Conservation (phyloP, 306 rosid genomes). For the Acacia confusa region DNA sequence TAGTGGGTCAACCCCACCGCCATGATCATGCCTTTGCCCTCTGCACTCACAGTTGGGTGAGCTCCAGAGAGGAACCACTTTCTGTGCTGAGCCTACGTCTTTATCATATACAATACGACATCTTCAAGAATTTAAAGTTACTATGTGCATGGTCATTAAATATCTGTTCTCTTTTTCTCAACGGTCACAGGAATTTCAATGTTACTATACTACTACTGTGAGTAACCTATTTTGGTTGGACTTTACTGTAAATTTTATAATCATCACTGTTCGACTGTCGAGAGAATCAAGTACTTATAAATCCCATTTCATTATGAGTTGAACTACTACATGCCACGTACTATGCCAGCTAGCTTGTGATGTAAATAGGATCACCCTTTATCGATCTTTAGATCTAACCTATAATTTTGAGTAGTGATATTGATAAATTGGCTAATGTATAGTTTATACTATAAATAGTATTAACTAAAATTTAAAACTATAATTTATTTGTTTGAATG, state of each 20-base stretch:
- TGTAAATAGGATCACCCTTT: too few species aligned
- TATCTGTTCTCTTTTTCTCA: background rate
- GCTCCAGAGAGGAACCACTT: background rate
- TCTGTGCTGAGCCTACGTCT: background rate
- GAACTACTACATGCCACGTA: too few species aligned
- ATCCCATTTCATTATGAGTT: background rate
- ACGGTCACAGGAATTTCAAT: background rate
- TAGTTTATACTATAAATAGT: background rate
- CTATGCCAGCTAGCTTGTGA: too few species aligned
- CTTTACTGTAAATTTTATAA: background rate
- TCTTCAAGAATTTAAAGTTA: background rate
- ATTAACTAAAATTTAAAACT: background rate
- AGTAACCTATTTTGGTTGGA: background rate
- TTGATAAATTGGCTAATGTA: background rate
- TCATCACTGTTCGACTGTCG: background rate
- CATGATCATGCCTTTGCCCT: background rate
- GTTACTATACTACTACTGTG: background rate
- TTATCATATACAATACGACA: background rate
- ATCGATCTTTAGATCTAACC: too few species aligned
- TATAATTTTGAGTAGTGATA: too few species aligned
- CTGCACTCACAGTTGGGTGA: background rate
- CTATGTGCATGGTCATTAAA: background rate
- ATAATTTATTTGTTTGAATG: background rate
- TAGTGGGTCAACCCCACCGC: conserved; percentile 20
- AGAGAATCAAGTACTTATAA: background rate